Evolutionary conservation across 768 basidiomycete species (phyloP), one percentile per base, ranked within the genome.

Genomic region (Leccinum subgranulosum): DNA sequence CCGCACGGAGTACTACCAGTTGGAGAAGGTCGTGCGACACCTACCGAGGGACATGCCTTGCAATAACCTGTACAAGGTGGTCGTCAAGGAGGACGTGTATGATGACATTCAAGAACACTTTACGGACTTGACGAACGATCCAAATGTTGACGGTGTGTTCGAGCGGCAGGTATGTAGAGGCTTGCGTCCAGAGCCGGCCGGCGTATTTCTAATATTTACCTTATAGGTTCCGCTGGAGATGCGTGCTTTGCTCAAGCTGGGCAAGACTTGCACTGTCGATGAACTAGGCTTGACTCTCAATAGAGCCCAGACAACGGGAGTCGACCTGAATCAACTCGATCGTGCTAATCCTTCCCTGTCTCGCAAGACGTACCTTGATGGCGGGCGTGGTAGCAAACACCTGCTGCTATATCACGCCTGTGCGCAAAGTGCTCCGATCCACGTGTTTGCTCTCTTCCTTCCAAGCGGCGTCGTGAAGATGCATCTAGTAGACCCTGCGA

Each of bases 81-180:
- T 82, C 11, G 92, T 94, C 23, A 82, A 87, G 31, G 97, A 98
- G 69, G 87, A 89, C 6, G 75, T 87, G 15, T 99, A 90, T 72
- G 79, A 88, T 29, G 84, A 90, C 29, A 90, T 88, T 29, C 88
- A 92, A 64, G 88, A 92, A 55, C 92, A 97, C 69, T 98, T 98
- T 67, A 87, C 93, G 17, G 88, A 94, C 68, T 78, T 98, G 51
- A 92, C 85, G 57, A 97, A 97, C 67, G 91, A 95, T 65, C 92
- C 95, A 0, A 93, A 91, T 66, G 92, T 98, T 9, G 94, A 98
- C 64, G 94, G 93, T 1, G 90, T 97, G 4, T 99, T 88, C 66
- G 97, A 99, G 74, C 79, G 88, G 19, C 94, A 98, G 81, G 92
- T 94, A n/a, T 5, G 39, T 41, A 61, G 45, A 78, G 62, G 3